Base-by-base conservation (phyloP, 768 basidiomycete species). In the Hysterangium stoloniferum region DNA sequence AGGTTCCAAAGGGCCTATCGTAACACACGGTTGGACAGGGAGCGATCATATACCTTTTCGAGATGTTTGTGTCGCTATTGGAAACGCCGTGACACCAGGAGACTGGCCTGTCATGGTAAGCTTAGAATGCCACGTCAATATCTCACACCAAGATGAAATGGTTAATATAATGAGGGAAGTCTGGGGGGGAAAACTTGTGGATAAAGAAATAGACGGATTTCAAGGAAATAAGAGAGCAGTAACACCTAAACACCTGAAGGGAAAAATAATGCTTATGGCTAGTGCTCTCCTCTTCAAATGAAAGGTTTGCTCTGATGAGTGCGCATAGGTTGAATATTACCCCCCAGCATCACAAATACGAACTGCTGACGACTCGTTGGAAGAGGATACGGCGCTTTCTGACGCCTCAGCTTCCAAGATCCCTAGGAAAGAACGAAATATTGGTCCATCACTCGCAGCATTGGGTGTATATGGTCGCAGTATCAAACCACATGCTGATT, bases 1-100 rank as follows among this genome's bases (percentile, higher is more conserved):
- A 4, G 74, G 75, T 0, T 64, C 68, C 6, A 68, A 71, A 34
- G 78, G 78, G 0, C 69, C 74, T 11, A 63, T 79, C 44, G 79
- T 82, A 28, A 82, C 77, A 0, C 81, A 82, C 54, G 81, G 81
- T 1, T 68, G 76, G 56, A 82, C 81, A 1, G 68, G 80, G 52
- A 77, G 71, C 55, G 70, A 71, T 56, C 69, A 72, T 27, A 69
- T 81, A 4, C 59, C 74, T 1, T 78, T 83, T 50, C 48, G 69
- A 20, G 68, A 67, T 24, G 81, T 81, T 0, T 79, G 78, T 54
- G 54, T 62, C 13, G 77, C 79, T 0, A 80, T 82, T 50, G 71
- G 69, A 1, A 61, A 71, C 11, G 65, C 68, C 3, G 60, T 80
- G 15, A 40, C 48, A 25, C 31, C 46, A n/a, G 65, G 56, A 1